Conservation (phyloP, 2,329 filamentous ascomycete species). For the Huntiella bhutanensis region DNA sequence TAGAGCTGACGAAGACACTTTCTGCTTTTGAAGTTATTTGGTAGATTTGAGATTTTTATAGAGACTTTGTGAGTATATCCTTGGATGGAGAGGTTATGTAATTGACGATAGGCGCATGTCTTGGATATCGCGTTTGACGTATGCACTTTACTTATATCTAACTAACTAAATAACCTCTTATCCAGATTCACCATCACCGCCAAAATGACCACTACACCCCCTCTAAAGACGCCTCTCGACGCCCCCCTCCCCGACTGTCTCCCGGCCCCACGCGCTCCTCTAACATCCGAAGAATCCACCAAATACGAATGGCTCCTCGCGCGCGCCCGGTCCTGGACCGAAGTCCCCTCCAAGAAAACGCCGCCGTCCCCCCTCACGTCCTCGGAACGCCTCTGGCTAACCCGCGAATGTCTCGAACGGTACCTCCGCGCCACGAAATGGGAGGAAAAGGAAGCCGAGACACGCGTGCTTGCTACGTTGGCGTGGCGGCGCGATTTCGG, state of each 20-base stretch:
- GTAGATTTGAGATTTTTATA: no score
- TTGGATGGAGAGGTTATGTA: no score
- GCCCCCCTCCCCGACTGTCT: slow-evolving; percentile 37
- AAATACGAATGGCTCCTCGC: slow-evolving; percentile 68
- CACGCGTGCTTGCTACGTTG: slow-evolving; percentile 63
- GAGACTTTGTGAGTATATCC: no score
- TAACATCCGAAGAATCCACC: slow-evolving; percentile 57
- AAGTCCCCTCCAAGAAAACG: slow-evolving; percentile 34
- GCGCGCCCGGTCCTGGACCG: slow-evolving; percentile 32
- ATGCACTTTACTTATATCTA: neutral
- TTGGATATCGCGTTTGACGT: no score
- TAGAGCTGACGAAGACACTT: neutral
- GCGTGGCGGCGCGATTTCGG: slow-evolving; percentile 85
- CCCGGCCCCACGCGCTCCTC: slow-evolving; percentile 33
- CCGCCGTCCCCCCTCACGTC: slow-evolving; percentile 51
- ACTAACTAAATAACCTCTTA: neutral
- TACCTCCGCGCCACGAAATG: slow-evolving; percentile 92
- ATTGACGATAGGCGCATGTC: no score
- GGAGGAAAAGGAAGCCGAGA: slow-evolving; percentile 54
- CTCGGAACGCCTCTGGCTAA: slow-evolving; percentile 73
- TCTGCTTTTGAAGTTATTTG: neutral
- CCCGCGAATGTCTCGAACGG: slow-evolving; percentile 74
- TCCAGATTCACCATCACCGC: neutral
- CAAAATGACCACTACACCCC: slow-evolving; percentile 12
- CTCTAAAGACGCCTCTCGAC: slow-evolving; percentile 36